Percentiles rank a stretch among this genome's conserved stretches.
phyloP scores from a whole-genome alignment of 2,329 filamentous ascomycete genomes.

The Cytospora leucostoma region DNA sequence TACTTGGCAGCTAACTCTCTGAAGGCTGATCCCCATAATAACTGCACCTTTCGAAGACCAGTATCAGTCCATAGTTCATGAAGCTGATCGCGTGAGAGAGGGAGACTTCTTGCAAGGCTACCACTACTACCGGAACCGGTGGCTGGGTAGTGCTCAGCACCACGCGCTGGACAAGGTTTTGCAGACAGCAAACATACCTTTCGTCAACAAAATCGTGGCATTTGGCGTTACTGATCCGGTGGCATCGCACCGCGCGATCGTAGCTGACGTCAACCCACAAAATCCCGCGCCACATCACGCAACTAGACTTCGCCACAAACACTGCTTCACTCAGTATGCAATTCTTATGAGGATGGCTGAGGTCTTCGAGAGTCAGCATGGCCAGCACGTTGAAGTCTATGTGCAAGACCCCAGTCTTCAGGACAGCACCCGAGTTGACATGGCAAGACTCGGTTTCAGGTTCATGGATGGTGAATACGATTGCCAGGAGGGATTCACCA shows the following conservation, averaged over 20 bases:
- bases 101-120: not conserved
- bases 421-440: not conserved
- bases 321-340: not conserved
- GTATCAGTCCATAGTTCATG: too few species aligned
- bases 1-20: not conserved
- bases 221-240: not conserved
- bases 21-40: not conserved
- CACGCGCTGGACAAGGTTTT: not conserved
- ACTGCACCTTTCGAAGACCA: not conserved
- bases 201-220: not conserved
- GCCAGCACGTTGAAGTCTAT: not conserved
- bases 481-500: not conserved
- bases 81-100: rapidly evolving
- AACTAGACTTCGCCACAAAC: not conserved
- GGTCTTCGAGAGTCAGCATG: not conserved
- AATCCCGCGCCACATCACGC: not conserved
- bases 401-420: not conserved
- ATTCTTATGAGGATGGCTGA: not conserved
- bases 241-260: not conserved
- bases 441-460: not conserved
- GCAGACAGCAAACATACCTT: not conserved
- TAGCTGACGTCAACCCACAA: not conserved
- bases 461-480: not conserved
- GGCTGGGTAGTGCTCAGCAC: not conserved
- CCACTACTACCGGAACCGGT: not conserved